Base-by-base conservation (phyloP, 164 flowering plant genomes). In the Aristolochia californica region DNA sequence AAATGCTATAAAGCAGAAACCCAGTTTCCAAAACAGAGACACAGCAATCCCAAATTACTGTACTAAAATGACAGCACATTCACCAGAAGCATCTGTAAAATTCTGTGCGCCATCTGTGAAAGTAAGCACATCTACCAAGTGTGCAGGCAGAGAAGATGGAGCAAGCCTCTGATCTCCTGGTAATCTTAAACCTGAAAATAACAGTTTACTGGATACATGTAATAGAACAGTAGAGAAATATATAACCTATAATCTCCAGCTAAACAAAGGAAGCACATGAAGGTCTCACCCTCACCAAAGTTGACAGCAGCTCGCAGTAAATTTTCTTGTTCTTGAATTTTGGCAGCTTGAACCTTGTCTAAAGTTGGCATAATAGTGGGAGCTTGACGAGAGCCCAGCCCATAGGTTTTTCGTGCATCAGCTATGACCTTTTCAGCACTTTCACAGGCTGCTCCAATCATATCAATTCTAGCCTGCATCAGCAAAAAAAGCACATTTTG, bases 401-500 rank as follows among this genome's bases (percentile, higher is more conserved):
- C 72, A 75, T 84, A 87, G 43, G 89, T 84, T 75, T 87, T 88
- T 7, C 95, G 95, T 13, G 83, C 75, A 53, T 88, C 98, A 62
- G 89, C 89, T 51, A 91, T 72, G 28, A 87, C 77, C 70, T 88
- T 91, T 68, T 87, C 89, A 68, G 97, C 98, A 83, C 91, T 81
- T 67, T 87, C 95, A 72, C 95, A 88, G 54, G 97, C 98, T 59
- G 84, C 86, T 55, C 74, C 91, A 62, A 91, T 91, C 93, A 85
- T 88, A 50, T 88, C 94, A 57, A 88, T 88, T 77, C 98, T 79
- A 48, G 69, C 56, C 97, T 88, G 78, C 40, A 68, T 62, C 72
- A 43, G 20, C 25, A 14, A 57, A 53, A 26, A 51, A 24, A 44
- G 52, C 56, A 63, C 30, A 49, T 24, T 53, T 38, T 45, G 21